Percentiles rank a stretch among this genome's conserved stretches.
Conservation (phyloP, 768 basidiomycete genomes). For the Gelatoporia subvermispora region DNA sequence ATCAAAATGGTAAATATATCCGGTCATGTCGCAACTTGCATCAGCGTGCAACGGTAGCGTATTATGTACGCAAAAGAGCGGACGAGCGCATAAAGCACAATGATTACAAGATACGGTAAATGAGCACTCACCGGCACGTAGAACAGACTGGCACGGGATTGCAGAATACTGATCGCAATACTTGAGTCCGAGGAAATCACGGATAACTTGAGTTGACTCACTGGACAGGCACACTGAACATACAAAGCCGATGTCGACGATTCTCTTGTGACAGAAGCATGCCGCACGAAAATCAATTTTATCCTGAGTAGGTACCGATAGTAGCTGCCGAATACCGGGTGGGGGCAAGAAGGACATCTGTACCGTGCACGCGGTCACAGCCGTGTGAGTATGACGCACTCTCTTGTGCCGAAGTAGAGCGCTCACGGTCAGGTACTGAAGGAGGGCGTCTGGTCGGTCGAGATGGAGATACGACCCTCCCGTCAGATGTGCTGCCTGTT, state of each 20-base stretch:
- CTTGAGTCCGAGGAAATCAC: neutral
- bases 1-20: conserved; percentile 4
- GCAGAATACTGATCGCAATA: conserved; percentile 69
- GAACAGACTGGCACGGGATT: conserved; percentile 90
- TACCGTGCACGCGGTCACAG: conserved; percentile 23
- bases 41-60: no score
- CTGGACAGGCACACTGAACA: conserved; percentile 98
- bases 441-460: conserved; percentile 72
- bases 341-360: conserved; percentile 84
- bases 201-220: conserved; percentile 34
- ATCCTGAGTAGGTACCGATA: conserved; percentile 90
- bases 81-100: neutral
- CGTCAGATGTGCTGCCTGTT: conserved; percentile 95
- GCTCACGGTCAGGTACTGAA: conserved; percentile 85
- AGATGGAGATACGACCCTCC: conserved; percentile 90
- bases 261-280: conserved; percentile 98
- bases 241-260: conserved; percentile 94
- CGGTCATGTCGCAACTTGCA: neutral
- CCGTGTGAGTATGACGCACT: conserved; percentile 1
- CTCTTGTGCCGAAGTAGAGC: neutral
- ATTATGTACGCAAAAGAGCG: no score
- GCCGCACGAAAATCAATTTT: conserved; percentile 95
- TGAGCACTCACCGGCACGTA: conserved; percentile 74
- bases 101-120: neutral
- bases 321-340: conserved; percentile 63